Percentiles rank a stretch among this genome's conserved stretches.
phyloP scores from a whole-genome alignment of 257 asterid species.

The Linderniella brevidens region DNA sequence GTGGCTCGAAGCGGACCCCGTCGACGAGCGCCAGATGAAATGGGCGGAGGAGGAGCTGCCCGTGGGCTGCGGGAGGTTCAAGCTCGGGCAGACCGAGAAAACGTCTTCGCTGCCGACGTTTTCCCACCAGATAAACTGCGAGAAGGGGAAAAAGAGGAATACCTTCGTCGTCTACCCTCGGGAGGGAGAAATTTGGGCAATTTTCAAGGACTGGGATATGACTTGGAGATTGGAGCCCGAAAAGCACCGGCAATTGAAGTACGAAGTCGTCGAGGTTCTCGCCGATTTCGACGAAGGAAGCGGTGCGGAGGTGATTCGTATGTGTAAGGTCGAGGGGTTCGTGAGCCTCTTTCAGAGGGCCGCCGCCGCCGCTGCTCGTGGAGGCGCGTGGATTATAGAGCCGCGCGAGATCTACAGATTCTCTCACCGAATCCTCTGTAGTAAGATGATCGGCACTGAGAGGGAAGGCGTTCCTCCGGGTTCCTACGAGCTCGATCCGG shows the following conservation, averaged over 20 bases:
- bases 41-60: constrained; percentile 34
- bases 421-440: constrained; percentile 31
- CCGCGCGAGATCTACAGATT: constrained; percentile 23
- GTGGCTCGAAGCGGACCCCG: constrained; percentile 43
- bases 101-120: constrained; percentile 13
- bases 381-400: constrained; percentile 13
- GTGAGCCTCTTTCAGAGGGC: constrained; percentile 34
- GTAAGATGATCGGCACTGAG: constrained; percentile 33
- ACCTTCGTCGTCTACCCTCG: constrained; percentile 36
- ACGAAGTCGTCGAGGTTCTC: constrained; percentile 57
- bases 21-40: constrained; percentile 7
- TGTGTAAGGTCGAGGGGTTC: constrained; percentile 38
- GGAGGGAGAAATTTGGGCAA: constrained; percentile 70
- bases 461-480: constrained; percentile 34
- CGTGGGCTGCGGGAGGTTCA: constrained; percentile 42
- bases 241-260: constrained; percentile 21
- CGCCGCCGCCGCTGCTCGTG: background rate
- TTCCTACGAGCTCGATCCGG: constrained; percentile 46
- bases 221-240: constrained; percentile 35
- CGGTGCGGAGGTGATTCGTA: constrained; percentile 22
- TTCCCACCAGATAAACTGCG: constrained; percentile 31
- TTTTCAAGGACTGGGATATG: constrained; percentile 50
- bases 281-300: constrained; percentile 21
- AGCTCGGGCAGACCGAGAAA: constrained; percentile 14
- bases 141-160: constrained; percentile 23